phyloP scores from a whole-genome alignment of 768 basidiomycete species.

The Leccinum longicurvipes region DNA sequence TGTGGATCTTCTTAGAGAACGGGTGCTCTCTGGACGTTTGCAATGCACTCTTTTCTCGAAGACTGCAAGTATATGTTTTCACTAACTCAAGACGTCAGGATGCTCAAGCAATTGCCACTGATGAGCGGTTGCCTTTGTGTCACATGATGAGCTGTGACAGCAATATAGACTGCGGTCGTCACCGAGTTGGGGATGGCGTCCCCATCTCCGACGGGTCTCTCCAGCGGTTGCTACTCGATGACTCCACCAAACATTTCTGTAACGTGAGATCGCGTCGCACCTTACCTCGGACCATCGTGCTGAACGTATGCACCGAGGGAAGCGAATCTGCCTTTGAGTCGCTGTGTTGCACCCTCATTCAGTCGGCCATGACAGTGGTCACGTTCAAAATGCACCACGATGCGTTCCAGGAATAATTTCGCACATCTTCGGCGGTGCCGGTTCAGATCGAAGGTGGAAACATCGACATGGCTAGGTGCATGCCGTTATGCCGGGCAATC shows the following conservation, averaged over 20 bases:
- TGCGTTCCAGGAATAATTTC: slow-evolving; percentile 70
- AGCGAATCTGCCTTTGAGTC: slow-evolving; percentile 79
- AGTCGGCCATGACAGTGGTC: slow-evolving; percentile 72
- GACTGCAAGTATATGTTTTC: slow-evolving; percentile 59
- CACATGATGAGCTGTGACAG: slow-evolving; percentile 5
- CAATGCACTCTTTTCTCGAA: slow-evolving; percentile 54
- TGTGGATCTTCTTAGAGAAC: slow-evolving; percentile 39
- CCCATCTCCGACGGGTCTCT: slow-evolving; percentile 54
- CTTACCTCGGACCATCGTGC: neutral
- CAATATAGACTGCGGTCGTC: slow-evolving; percentile 42
- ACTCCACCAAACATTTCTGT: slow-evolving; percentile 50
- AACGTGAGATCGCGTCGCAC: slow-evolving; percentile 42
- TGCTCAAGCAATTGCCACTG: slow-evolving; percentile 57
- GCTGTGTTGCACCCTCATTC: slow-evolving; percentile 73
- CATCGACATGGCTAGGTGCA: slow-evolving; percentile 73
- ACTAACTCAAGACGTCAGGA: slow-evolving; percentile 55
- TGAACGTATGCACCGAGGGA: slow-evolving; percentile 1
- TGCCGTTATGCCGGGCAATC: slow-evolving; percentile 36
- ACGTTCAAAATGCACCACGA: slow-evolving; percentile 92
- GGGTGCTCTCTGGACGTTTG: slow-evolving; percentile 58
- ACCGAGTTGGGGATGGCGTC: slow-evolving; percentile 44
- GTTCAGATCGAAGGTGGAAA: slow-evolving; percentile 70
- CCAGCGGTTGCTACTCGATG: slow-evolving; percentile 51
- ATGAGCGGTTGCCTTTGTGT: slow-evolving; percentile 39
- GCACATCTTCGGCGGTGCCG: slow-evolving; percentile 68